Evolutionary conservation across 495 filamentous ascomycete species (phyloP), one percentile per base, ranked within the genome.

Genomic region (Podospora didyma): DNA sequence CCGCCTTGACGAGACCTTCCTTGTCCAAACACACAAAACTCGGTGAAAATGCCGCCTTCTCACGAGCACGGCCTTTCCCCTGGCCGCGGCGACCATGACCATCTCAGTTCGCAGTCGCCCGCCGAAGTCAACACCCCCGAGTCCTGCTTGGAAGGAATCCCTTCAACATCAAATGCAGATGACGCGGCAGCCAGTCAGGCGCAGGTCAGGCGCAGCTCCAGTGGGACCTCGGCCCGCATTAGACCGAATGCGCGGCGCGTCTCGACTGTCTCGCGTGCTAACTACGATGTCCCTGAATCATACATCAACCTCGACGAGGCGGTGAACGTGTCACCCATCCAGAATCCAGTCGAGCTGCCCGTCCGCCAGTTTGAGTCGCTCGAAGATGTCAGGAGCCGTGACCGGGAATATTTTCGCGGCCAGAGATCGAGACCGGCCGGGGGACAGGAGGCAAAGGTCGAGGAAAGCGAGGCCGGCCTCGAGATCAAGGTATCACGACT

Each of bases 281-380:
- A 65, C 22, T 79, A 81, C 49, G 61, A 78, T 57, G 62, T 73
- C n/a, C 79, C 78, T 7, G 72, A 76, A 51, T 66, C 64, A 7
- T 82, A 82, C 60, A 68, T 57, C 17, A 76, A 79, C 57, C 64
- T 83, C 20, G 72, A 75, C 51, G 81, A 82, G 59, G 57, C 77
- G n/a, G 64, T 66, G 14, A 67, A 58, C 9, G 66, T 73, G 37
- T 69, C 75, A 31, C 76, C 76, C 17, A 67, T 81, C 9, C 71
- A 76, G 47, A 78, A 75, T 51, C 73, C 70, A 10, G 62, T 73
- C 39, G 72, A 79, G 56, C 63, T 70, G 24, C 54, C 65, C 12
- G 50, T 67, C 14, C 62, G 59, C 51, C 56, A 45, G 11, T 66
- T 68, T 50, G 50, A 50, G 17, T 65, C 54, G 46, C 62, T 74